Base-by-base conservation (phyloP, 2,329 filamentous ascomycete species). In the Trichoderma brevicompactum region DNA sequence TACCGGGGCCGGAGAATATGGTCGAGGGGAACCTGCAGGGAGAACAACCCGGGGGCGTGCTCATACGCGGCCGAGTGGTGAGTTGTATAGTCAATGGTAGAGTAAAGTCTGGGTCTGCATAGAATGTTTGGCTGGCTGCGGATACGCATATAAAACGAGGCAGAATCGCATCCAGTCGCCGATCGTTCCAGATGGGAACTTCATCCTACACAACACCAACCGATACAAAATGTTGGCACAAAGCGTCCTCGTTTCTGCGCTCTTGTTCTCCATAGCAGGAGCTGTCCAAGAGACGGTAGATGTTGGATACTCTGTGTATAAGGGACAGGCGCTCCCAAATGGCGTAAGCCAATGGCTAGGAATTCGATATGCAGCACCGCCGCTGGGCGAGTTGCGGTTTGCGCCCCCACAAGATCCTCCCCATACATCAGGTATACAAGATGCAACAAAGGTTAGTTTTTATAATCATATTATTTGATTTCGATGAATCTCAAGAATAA, bases 331-430 rank as follows among this genome's bases (percentile, higher is more conserved):
- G 1, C 78, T 83, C 1, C 69, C 76, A 0, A 85, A 85, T 69
- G 89, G 87, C 1, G 78, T 92, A 54, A 87, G 84, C 2, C 83
- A 89, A 74, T 94, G 90, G 89, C 82, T 92, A 7, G 91, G 90
- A 1, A 86, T 95, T 68, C 85, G 90, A 49, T 95, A 87, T 78
- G 91, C 91, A 1, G 87, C 89, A 5, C 81, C 90, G 13, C 91
- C 91, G 0, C 65, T 90, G 2, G 89, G 87, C 1, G 70, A 84
- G 6, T 73, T 91, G 66, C 83, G 92, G 19, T 94, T 93, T 72
- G 80, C 82, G 61, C 86, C 87, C 12, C 90, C 92, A 0, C 79
- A 83, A 70, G 87, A 91, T 73, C 90, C 91, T 2, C 68, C 77
- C 0, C 69, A 74, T 1, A 77, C 79, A 17, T 66, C 76, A 2